Conservation (phyloP, 2,329 filamentous ascomycete species). For the Colletotrichum abscissum region DNA sequence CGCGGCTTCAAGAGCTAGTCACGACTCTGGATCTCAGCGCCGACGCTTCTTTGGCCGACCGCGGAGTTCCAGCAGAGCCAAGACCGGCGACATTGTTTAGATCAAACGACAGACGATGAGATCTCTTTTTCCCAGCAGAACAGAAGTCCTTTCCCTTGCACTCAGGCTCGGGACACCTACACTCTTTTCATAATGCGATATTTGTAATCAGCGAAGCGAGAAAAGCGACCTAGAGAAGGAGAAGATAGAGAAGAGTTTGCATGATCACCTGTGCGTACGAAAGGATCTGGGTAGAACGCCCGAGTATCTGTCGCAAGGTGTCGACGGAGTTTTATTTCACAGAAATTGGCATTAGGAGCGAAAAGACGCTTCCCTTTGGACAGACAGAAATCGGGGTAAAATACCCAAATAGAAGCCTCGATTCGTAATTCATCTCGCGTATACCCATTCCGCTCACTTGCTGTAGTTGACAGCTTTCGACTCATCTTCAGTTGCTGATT, state of each 20-base stretch:
- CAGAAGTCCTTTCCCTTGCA: neutral
- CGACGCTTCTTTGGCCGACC: conserved; percentile 30
- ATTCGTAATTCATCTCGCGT: neutral
- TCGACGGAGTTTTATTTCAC: neutral
- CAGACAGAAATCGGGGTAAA: conserved; percentile 29
- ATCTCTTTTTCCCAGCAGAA: neutral
- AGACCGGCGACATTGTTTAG: conserved; percentile 22
- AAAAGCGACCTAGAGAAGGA: neutral
- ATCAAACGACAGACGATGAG: neutral
- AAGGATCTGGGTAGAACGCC: neutral
- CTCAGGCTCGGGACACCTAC: neutral
- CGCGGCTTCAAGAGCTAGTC: conserved; percentile 3
- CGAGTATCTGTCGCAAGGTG: neutral
- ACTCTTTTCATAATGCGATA: conserved; percentile 22
- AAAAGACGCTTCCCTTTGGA: neutral
- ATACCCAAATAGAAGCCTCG: conserved; percentile 34
- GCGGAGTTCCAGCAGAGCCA: conserved; percentile 22
- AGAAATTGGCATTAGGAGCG: conserved; percentile 7
- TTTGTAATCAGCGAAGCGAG: conserved; percentile 24
- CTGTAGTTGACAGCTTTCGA: neutral
- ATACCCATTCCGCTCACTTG: neutral
- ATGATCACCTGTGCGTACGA: neutral
- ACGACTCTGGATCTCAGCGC: conserved; percentile 22
- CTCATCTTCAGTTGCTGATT: no score
- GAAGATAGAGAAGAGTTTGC: neutral